Evolutionary conservation across 2,329 filamentous ascomycete genomes (phyloP), one percentile per base, ranked within the genome.

Genomic region (Coniochaeta sp.): DNA sequence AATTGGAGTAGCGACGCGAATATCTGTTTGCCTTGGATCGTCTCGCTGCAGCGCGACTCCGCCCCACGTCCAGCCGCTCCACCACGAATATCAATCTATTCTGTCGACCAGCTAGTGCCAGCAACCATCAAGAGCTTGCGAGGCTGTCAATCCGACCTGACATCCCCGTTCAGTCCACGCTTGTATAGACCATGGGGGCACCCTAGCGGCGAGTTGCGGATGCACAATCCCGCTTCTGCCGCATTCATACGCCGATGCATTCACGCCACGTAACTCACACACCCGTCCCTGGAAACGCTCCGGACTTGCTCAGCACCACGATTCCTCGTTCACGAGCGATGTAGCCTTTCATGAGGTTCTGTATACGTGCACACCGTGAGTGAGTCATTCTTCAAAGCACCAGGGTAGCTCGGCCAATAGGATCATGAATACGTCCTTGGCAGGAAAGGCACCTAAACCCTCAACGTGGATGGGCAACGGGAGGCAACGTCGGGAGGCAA

Each of bases 261-360:
- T 19, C 52, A 40, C 56, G 59, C 47, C 58, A 33, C 44, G 24
- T 16, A 17, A 14, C 44, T 61, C 56, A 88, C 56, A 88, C 76
- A 19, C 90, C 90, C 26, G 96, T 98, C 26, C 93, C 93, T 0
- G 96, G 95, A 70, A 99, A 99, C 1, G 95, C 93, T 44, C 90
- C 91, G 61, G 84, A 89, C 74, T 97, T 98, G 73, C 91, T 97
- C 61, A 99, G 77, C 22, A 99, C 95, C 31, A 99, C 89, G 66
- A 93, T 93, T 36, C 89, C 89, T 66, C 90, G 86, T 67, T 96
- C 93, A 59, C 93, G 89, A 34, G 93, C 89, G 66, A 99, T 99
- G 75, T 99, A 99, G 44, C 96, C 95, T 76, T 98, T 99, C 90
- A 99, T 96, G 26, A 95, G 81, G 62, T 89, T 90, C 91, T 96